A percentile compares a stretch with the other conserved stretches of the same genome.
phyloP scores from a whole-genome alignment of 306 rosid genomes.

The Pyrus communis region DNA sequence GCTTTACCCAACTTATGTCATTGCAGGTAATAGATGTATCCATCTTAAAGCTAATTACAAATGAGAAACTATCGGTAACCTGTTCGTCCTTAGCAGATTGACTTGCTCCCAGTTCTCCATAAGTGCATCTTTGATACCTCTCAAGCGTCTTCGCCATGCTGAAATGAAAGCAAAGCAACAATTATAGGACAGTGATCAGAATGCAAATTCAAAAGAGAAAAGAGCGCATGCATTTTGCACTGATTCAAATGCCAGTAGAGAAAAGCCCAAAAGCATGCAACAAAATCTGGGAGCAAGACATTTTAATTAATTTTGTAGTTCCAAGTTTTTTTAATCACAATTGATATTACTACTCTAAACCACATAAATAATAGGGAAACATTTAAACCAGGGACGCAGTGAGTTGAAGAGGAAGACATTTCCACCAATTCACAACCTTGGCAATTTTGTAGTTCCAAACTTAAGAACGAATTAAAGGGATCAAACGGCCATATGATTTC shows the following conservation, averaged over 20 bases:
- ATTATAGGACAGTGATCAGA: background rate
- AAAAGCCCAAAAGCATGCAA: background rate
- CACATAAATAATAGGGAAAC: too few relatives aligned
- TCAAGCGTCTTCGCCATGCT: constrained; percentile 69
- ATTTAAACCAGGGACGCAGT: background rate
- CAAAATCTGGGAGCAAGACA: background rate
- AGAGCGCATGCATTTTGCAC: background rate
- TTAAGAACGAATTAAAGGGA: too few relatives aligned
- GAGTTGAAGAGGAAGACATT: background rate
- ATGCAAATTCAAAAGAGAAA: background rate
- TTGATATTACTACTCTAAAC: background rate
- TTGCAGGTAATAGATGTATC: background rate
- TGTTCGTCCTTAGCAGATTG: constrained; percentile 44
- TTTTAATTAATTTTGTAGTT: background rate
- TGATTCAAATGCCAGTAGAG: background rate
- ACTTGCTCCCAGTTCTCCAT: constrained; percentile 44
- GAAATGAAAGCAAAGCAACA: constrained; percentile 7
- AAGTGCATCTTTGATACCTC: constrained; percentile 51
- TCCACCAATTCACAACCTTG: background rate
- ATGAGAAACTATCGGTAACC: constrained; percentile 25
- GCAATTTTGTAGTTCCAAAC: background rate
- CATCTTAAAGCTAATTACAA: background rate
- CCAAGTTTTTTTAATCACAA: background rate
- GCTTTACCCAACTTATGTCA: background rate
- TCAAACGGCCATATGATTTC: too few relatives aligned